phyloP scores from a whole-genome alignment of 1,284 basidiomycete species.

The Papiliotrema nemorosa region DNA sequence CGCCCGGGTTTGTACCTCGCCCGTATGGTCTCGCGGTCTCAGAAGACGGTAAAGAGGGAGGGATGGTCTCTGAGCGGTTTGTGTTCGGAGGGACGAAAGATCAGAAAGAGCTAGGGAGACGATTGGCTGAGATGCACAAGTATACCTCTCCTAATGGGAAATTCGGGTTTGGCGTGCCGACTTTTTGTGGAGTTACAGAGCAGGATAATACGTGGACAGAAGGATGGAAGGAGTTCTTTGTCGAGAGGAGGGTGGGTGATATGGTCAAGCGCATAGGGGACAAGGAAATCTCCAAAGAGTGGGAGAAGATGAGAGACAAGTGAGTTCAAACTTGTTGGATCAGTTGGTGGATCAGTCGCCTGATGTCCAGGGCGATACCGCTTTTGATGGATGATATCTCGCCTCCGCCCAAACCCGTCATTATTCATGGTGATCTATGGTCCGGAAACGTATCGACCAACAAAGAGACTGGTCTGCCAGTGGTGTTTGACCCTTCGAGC shows the following conservation, averaged over 20 bases:
- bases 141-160: slow-evolving; percentile 35
- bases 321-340: slow-evolving; percentile 45
- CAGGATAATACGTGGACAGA: slow-evolving; percentile 72
- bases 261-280: slow-evolving; percentile 55
- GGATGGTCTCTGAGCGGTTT: slow-evolving; percentile 68
- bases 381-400: slow-evolving; percentile 61
- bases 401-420: slow-evolving; percentile 62
- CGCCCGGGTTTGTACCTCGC: slow-evolving; percentile 61
- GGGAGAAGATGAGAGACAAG: slow-evolving; percentile 59
- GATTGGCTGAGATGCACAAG: slow-evolving; percentile 59
- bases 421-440: slow-evolving; percentile 85
- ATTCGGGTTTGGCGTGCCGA: slow-evolving; percentile 73
- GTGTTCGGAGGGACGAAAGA: slow-evolving; percentile 56
- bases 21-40: slow-evolving; percentile 56
- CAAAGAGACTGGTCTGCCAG: slow-evolving; percentile 56
- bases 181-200: slow-evolving; percentile 74
- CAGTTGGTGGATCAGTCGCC: background rate
- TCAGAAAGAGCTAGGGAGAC: slow-evolving; percentile 48
- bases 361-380: slow-evolving; percentile 64
- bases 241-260: slow-evolving; percentile 57
- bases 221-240: slow-evolving; percentile 66
- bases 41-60: slow-evolving; percentile 46
- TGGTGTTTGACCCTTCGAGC: slow-evolving; percentile 77
- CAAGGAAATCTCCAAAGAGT: slow-evolving; percentile 56
- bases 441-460: slow-evolving; percentile 55